Base-by-base conservation (phyloP, 768 basidiomycete species). In the Pleurotus cornucopiae region DNA sequence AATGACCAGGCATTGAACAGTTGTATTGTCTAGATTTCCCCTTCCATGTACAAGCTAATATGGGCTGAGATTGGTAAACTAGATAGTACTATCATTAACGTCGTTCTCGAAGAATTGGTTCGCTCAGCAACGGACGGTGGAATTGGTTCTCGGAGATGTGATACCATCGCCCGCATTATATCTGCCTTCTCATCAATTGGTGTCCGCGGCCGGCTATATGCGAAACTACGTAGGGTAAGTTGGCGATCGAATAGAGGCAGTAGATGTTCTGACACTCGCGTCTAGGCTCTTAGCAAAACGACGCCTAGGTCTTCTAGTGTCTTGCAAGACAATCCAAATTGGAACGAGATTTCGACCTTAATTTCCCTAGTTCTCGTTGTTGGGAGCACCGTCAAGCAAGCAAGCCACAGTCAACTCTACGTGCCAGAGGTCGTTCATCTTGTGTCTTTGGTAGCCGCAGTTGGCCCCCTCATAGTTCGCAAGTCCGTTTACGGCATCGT, bases 121-220 rank as follows among this genome's bases (percentile, higher is more conserved):
- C 81, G 90, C 16, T 82, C 86, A 4, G 94, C 91, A 1, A 79
- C 86, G n/a, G 93, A 94, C 66, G 86, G 88, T 37, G 91, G 90
- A 0, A 77, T 90, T 37, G 90, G 86, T 14, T 87, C 88, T 5
- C 73, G 77, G 21, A 78, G 88, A 58, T 91, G 88, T 58, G 92
- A 93, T 71, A 80, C 79, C 2, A 82, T 93, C 39, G 82, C 85
- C 4, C 81, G 90, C 39, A 85, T 88, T 7, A 76, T 94, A 52
- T 81, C 86, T 2, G 81, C 85, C 1, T 70, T 94, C 47, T 84
- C 89, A 0, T 89, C 89, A 2, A 86, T 91, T 60, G 80, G 82
- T 55, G 83, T 94, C 4, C 80, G 93, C 38, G 92, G 91, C 30
- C 83, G 85, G 58, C 76, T 95, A 40, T 80, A 93, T 51, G 79